Conservation (phyloP, 140 eudicot genomes). For the Stevia rebaudiana region DNA sequence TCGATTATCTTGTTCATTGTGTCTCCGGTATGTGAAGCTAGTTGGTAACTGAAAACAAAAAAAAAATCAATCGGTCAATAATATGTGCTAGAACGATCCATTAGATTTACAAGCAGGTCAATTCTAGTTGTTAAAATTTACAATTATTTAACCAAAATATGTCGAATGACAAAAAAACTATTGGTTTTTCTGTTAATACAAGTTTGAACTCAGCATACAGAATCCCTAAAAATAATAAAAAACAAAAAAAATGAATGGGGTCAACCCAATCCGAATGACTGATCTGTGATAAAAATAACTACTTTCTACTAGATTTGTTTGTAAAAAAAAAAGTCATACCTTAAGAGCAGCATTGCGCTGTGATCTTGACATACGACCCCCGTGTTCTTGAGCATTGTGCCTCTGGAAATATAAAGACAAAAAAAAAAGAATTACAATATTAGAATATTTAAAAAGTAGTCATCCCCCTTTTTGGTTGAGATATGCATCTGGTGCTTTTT, state of each 20-base stretch:
- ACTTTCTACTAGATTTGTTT: background rate
- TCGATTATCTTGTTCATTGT: constrained; percentile 55
- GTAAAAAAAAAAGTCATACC: constrained; percentile 31
- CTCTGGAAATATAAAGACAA: constrained; percentile 40
- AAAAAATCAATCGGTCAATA: background rate
- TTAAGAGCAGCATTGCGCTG: constrained; percentile 88
- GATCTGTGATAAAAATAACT: background rate
- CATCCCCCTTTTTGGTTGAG: background rate
- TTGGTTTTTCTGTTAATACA: background rate
- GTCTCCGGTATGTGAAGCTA: constrained; percentile 75
- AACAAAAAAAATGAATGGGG: background rate
- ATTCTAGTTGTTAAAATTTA: background rate
- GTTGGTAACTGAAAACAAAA: constrained; percentile 54
- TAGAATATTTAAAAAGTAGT: background rate
- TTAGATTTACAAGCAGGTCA: background rate
- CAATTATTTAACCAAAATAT: background rate
- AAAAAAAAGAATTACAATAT: constrained; percentile 2
- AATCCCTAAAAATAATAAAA: background rate
- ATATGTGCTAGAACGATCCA: background rate
- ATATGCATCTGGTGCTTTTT: background rate
- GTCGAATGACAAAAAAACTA: background rate
- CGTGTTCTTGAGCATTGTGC: constrained; percentile 91
- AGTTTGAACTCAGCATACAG: background rate
- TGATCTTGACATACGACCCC: constrained; percentile 92
- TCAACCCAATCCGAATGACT: background rate